Base-by-base conservation (phyloP, 1,139 yeast genomes). In the Debaryomyces sp. region DNA sequence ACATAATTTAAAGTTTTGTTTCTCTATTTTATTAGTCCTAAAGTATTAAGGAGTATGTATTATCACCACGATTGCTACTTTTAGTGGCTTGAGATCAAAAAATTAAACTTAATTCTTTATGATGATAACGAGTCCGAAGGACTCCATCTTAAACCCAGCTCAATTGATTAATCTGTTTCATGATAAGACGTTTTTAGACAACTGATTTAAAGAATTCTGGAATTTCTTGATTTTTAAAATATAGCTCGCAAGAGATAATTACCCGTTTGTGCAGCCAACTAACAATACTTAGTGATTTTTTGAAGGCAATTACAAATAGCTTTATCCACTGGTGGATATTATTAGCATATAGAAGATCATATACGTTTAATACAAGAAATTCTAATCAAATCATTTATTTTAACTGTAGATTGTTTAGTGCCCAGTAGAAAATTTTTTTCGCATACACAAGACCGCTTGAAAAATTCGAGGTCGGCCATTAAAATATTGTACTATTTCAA, bases 111-210 rank as follows among this genome's bases (percentile, higher is more conserved):
- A 41, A 23, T 39, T 32, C 46, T 55, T 49, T 43, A 54, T 71
- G 77, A 72, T 71, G 77, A 72, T 71, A 70, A 66, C 64, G 78
- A 73, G 78, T 70, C 77, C 61, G 54, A 57, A 64, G 57, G 76
- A 68, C 77, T 71, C 76, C 66, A 65, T 60, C 61, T 58, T 62
- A 62, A 75, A 75, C 80, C 80, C 80, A 75, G 80, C 80, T 75
- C 80, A 75, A 69, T 75, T 75, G 80, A 75, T 73, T 40, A 68
- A 67, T 73, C 71, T 73, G 78, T 73, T 71, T 72, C 59, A 69
- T 75, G 80, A 75, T 71, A 75, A 73, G 71, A 75, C 64, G 61
- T 60, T 56, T 58, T 56, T 59, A 63, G 64, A 60, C 67, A 68
- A 66, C 77, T 71, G 76, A 71, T 44, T 55, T 53, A 52, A 52